Base-by-base conservation (phyloP, 2,329 filamentous ascomycete genomes). In the Chalara sp. region DNA sequence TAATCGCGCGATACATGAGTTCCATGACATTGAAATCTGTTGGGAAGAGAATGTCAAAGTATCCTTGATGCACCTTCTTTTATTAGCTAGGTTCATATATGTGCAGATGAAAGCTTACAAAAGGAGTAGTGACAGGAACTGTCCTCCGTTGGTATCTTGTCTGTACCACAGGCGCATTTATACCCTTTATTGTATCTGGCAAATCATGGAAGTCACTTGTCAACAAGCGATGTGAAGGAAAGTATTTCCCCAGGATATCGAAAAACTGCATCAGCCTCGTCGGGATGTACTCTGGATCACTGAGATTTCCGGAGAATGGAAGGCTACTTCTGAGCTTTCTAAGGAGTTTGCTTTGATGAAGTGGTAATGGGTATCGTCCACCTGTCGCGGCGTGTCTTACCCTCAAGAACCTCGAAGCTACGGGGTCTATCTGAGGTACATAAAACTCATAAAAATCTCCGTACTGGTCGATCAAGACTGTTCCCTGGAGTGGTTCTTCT, bases 361-460 rank as follows among this genome's bases (percentile, higher is more conserved):
- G 77, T 2, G 79, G 79, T 31, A 61, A 56, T 4, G 83, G 82
- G 50, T 84, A 83, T 51, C 76, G 76, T 32, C 81, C 79, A 6
- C 72, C 75, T 0, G 82, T 82, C 46, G 91, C 90, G 13, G 86
- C 86, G 60, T 93, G 79, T 32, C 93, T 81, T n/a, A 96, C 83
- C 47, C 86, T 80, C 52, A 99, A 74, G 72, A 89, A 97, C 41
- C 91, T 83, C 5, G 83, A 78, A 1, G 87, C 90, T 6, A 95
- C 75, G 6, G 90, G 88, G 64, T 99, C 93, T 42, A 97, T 76
- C 3, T 80, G 74, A 10, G 80, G 83, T 33, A 83, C 80, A 75
- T 96, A 97, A 71, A 95, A 96, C 70, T 97, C 93, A 73, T 87
- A 92, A 64, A 99, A 93, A 64, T 97, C 91, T 63, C 92, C 92